Percentiles rank a stretch among this genome's conserved stretches.
phyloP scores from a whole-genome alignment of 75 land plant species.

The Sequoia sempervirens region DNA sequence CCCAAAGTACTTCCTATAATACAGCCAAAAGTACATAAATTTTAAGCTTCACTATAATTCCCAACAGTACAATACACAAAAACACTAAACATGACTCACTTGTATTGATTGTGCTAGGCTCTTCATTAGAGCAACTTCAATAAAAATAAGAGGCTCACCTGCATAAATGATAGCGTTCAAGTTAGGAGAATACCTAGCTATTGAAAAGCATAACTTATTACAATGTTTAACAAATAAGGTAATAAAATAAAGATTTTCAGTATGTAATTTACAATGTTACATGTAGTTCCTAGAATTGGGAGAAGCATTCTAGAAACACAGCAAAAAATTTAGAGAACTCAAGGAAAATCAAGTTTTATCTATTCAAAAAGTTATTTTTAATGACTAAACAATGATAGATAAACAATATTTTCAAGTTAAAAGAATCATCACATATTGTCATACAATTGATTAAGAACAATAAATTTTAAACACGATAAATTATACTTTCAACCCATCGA shows the following conservation, averaged over 20 bases:
- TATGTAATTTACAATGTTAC: not conserved
- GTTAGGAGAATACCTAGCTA: not conserved
- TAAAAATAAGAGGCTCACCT: constrained; percentile 96
- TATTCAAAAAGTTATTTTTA: not conserved
- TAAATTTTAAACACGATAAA: not conserved
- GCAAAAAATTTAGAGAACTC: not conserved
- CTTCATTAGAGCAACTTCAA: constrained; percentile 90
- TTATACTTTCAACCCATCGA: not conserved
- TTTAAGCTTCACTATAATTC: not conserved
- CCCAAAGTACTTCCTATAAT: constrained; percentile 80
- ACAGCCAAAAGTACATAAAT: not conserved
- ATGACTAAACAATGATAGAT: not conserved
- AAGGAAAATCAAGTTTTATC: not conserved
- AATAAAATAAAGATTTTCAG: not conserved
- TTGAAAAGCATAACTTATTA: not conserved
- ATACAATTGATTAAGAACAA: not conserved
- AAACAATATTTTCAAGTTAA: not conserved
- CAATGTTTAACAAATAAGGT: not conserved
- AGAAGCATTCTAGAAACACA: not conserved
- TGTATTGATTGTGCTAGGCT: constrained; percentile 65
- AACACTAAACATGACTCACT: constrained; percentile 29
- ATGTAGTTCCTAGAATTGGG: not conserved
- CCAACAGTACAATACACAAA: not conserved
- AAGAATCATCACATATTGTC: not conserved
- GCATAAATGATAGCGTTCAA: constrained; percentile 7